Conservation (phyloP, 225 moss, liverwort and hornwort genomes). For the Neckera pumila region DNA sequence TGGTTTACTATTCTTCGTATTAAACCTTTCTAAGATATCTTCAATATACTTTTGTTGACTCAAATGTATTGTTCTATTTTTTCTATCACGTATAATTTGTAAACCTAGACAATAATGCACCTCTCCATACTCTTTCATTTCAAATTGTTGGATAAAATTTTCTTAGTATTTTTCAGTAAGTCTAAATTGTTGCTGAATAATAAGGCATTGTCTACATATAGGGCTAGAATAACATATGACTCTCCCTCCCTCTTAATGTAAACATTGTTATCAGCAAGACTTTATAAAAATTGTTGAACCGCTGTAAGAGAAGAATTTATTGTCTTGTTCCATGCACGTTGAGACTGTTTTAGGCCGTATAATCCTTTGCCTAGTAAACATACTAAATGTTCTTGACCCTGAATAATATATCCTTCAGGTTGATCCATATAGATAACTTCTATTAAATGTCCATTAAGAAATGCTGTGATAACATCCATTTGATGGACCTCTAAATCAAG, state of each 20-base stretch:
- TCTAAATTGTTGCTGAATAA: background rate
- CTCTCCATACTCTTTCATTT: background rate
- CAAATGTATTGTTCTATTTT: background rate
- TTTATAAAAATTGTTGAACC: background rate
- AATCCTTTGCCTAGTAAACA: background rate
- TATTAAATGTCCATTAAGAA: background rate
- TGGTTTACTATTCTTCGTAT: background rate
- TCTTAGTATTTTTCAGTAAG: background rate
- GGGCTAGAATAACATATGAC: background rate
- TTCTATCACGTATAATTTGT: background rate
- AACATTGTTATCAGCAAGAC: background rate
- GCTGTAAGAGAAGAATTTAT: background rate
- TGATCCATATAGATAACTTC: background rate
- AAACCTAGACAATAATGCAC: background rate
- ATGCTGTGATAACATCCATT: background rate
- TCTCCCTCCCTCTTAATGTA: background rate
- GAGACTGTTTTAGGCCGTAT: background rate
- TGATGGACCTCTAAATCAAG: background rate
- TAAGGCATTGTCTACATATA: background rate
- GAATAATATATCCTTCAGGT: fast-evolving
- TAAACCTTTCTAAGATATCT: background rate
- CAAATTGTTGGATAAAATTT: background rate
- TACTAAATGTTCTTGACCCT: background rate
- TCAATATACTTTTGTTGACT: background rate
- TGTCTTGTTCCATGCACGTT: fast-evolving